These are phyloP conservation scores for Chaetomiaceae sp. DNA, from an alignment of 2,329 filamentous ascomycete genomes.

Conservation along the genomic window DNA sequence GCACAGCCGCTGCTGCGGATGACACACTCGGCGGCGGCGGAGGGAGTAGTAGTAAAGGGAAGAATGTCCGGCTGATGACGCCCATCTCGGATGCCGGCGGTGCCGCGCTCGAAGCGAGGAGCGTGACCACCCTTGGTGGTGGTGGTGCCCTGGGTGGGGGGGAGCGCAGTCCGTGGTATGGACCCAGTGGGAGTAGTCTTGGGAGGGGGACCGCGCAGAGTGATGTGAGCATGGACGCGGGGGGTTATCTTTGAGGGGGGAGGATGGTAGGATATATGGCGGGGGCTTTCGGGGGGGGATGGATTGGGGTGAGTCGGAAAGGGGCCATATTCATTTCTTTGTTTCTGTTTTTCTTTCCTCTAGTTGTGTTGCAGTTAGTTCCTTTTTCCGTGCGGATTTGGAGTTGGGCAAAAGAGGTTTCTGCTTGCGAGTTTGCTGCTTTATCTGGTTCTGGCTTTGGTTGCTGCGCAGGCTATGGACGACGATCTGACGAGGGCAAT, in stretches of 20 bases:
- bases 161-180: constrained; percentile 3
- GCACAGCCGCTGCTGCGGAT: neutral
- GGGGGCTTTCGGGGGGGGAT: too few species aligned
- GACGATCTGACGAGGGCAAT: neutral
- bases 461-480: constrained; percentile 1
- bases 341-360: too few species aligned
- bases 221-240: constrained; percentile 31
- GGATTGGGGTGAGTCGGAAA: neutral
- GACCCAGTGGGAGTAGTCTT: neutral
- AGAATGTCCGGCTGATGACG: constrained; percentile 33
- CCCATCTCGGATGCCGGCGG: constrained; percentile 49
- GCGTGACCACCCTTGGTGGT: constrained; percentile 1
- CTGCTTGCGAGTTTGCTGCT: neutral
- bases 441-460: neutral
- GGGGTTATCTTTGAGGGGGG: constrained; percentile 13
- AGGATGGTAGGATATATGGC: neutral
- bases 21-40: neutral
- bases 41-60: constrained; percentile 3
- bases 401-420: neutral
- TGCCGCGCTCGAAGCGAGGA: constrained; percentile 29
- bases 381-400: neutral
- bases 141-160: neutral
- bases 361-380: too few species aligned
- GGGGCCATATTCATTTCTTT: too few species aligned
- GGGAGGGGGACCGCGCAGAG: constrained; percentile 22